Base-by-base conservation (phyloP, 73 alveolate species). In the Paramecium biaurelia region DNA sequence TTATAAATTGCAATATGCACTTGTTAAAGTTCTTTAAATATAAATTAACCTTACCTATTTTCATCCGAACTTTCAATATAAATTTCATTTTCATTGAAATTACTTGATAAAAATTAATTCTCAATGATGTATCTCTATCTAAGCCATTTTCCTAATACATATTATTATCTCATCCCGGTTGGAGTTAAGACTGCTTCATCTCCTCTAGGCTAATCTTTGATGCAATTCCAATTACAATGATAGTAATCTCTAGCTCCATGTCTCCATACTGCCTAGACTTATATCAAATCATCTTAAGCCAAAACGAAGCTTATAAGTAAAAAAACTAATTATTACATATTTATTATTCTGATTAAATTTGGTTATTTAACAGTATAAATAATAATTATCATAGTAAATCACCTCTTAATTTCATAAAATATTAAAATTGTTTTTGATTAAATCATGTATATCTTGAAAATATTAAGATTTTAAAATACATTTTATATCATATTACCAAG, bases 101-200 rank as follows among this genome's bases (percentile, higher is more conserved):
- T 92, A 38, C 88, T 89, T 3, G 93, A 74, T 68, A 97, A 85
- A 45, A 96, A 86, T 45, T 86, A 37, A 45, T 67, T 76, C 20
- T 92, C 35, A 32, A 94, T 92, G 21, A 95, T 92, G 86, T 95
- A 97, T 95, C 94, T 93, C 38, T 85, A 56, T 92, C 99, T 76
- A 89, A 94, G 53, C 92, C 94, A 74, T 35, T 93, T 85, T 2
- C 99, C 99, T 41, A 96, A 76, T 35, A 95, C 93, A 86, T 92
- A 94, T 57, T 96, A 96, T 86, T 96, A 87, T 76, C 99, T 85
- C 92, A 94, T 92, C 0, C 99, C 99, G 23, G 93, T 82, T 24
- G 93, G 94, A 0, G 99, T 96, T 20, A 98, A 72, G 37, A 15
- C 5, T 34, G 56, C 67, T n/a, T 8, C 85, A 90, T 96, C 98